Conservation (phyloP, 2,329 filamentous ascomycete species). For the Claviceps cyperi region DNA sequence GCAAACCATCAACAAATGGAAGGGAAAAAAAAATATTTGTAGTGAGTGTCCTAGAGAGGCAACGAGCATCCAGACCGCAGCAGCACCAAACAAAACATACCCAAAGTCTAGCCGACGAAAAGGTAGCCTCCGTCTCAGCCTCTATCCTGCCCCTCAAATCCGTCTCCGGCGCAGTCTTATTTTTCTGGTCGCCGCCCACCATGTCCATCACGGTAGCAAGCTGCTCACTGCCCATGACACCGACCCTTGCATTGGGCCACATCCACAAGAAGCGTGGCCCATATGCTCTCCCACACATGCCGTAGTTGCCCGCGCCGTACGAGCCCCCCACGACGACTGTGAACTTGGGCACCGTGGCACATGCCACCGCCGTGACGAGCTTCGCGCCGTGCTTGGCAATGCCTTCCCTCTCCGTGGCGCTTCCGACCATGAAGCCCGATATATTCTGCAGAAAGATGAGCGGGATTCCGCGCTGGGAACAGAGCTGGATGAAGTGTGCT, state of each 20-base stretch:
- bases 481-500: constrained; percentile 93
- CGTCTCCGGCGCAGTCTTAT: constrained; percentile 42
- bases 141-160: constrained; percentile 76
- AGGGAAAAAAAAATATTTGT: too few relatives aligned
- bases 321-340: constrained; percentile 90
- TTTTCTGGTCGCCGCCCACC: constrained; percentile 29
- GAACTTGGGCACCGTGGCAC: constrained; percentile 89
- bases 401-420: constrained; percentile 79
- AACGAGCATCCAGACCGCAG: too few relatives aligned
- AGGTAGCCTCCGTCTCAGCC: constrained; percentile 74
- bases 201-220: constrained; percentile 87
- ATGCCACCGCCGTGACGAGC: constrained; percentile 87
- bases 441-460: constrained; percentile 95
- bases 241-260: constrained; percentile 94
- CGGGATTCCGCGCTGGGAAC: constrained; percentile 76
- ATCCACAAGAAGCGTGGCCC: constrained; percentile 85
- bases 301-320: constrained; percentile 92
- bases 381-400: constrained; percentile 98
- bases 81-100: constrained; percentile 26
- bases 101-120: constrained; percentile 82
- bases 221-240: constrained; percentile 93
- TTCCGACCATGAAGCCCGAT: constrained; percentile 94
- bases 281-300: constrained; percentile 94
- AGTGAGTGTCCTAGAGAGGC: too few relatives aligned
- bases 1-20: too few relatives aligned